phyloP scores from a whole-genome alignment of 495 filamentous ascomycete species.

The Aspergillus hancockii region DNA sequence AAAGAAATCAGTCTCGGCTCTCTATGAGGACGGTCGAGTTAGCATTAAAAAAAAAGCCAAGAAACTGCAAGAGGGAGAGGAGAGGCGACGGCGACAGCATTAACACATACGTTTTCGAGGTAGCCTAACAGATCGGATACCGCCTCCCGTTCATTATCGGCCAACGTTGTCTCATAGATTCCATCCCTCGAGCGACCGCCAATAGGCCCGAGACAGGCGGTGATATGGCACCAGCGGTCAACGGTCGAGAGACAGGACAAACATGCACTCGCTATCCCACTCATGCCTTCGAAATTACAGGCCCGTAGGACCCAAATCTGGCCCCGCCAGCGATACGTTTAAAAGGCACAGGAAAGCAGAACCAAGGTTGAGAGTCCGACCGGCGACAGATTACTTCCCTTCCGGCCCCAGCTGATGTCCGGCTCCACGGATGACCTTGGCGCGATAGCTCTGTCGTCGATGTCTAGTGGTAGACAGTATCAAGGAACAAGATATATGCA shows the following conservation, averaged over 20 bases:
- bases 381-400: conserved; percentile 5
- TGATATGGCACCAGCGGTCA: conserved; percentile 51
- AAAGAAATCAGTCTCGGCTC: conserved; percentile 97
- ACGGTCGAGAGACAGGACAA: conserved; percentile 45
- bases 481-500: conserved; percentile 7
- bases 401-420: background rate
- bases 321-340: conserved; percentile 27
- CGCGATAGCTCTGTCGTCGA: conserved; percentile 3
- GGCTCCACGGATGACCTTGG: background rate
- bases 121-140: conserved; percentile 94
- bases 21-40: conserved; percentile 51
- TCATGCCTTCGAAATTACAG: conserved; percentile 37
- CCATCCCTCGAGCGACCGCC: conserved; percentile 87
- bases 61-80: conserved; percentile 5
- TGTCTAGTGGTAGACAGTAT: background rate
- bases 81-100: conserved; percentile 3
- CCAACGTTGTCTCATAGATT: conserved; percentile 91
- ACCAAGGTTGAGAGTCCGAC: conserved; percentile 8
- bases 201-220: conserved; percentile 44
- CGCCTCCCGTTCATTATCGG: conserved; percentile 95
- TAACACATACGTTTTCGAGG: conserved; percentile 81
- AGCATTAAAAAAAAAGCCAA: conserved; percentile 9
- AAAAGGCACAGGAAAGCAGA: conserved; percentile 19
- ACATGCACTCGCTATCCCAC: conserved; percentile 46
- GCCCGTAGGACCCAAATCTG: conserved; percentile 33